Evolutionary conservation across 225 moss, liverwort and hornwort genomes (phyloP).

Genomic region (Lunularia cruciata): DNA sequence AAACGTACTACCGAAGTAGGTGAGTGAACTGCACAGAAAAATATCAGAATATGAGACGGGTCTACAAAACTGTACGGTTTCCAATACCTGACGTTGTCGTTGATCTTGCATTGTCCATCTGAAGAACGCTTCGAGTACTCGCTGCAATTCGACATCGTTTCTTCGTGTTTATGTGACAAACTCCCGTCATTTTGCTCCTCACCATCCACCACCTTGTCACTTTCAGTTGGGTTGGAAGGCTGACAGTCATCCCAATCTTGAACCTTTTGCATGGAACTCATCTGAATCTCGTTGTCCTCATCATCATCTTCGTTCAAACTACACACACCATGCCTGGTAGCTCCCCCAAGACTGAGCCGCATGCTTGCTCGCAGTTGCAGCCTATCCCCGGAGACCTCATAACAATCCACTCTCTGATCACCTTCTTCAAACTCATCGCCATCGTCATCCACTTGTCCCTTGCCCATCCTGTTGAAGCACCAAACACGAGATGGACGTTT

Average conservation of each 20-base stretch:
- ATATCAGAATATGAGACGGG: too few relatives aligned
- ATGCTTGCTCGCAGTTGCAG: constrained; percentile 46
- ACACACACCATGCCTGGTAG: constrained; percentile 27
- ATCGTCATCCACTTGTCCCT: constrained; percentile 39
- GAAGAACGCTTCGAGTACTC: neutral
- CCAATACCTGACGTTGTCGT: constrained; percentile 4
- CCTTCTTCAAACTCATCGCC: constrained; percentile 44
- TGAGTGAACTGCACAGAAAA: constrained; percentile 8
- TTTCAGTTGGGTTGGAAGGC: constrained; percentile 4
- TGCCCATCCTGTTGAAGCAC: constrained; percentile 38
- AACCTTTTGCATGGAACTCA: constrained; percentile 68
- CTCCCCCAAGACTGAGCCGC: constrained; percentile 45
- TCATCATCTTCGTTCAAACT: constrained; percentile 24
- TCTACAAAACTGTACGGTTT: too few relatives aligned
- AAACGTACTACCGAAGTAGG: too few relatives aligned
- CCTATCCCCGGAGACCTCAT: constrained; percentile 43
- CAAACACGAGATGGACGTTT: constrained; percentile 48
- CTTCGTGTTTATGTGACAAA: neutral
- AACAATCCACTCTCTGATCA: constrained; percentile 51
- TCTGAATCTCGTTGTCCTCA: constrained; percentile 46
- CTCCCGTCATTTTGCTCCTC: neutral
- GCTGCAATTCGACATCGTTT: neutral
- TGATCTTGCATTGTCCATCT: neutral
- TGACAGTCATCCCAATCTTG: constrained; percentile 69
- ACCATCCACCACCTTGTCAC: neutral